These are phyloP conservation scores for Stachybotrys elegans DNA, from an alignment of 2,329 filamentous ascomycete species.

Conservation along the genomic window DNA sequence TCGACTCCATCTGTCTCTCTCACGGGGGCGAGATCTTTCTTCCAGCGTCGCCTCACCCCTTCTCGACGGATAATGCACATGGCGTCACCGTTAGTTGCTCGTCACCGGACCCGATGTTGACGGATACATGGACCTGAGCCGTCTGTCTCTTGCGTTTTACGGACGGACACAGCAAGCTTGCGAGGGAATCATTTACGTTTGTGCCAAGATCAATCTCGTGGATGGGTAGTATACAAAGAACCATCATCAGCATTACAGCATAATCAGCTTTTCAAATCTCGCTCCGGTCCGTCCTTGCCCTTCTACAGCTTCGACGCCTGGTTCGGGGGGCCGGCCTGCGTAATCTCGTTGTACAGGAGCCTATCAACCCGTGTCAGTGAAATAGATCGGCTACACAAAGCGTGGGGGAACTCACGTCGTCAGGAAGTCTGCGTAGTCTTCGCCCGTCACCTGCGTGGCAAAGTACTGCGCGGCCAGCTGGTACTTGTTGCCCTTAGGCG, in stretches of 20 bases:
- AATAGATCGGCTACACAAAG: neutral
- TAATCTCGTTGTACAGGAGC: conserved; percentile 84
- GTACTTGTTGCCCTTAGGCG: conserved; percentile 85
- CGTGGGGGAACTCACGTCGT: conserved; percentile 59
- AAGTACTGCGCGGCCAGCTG: conserved; percentile 90
- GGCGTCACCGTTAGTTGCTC: no score
- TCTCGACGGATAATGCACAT: no score
- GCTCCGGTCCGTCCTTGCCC: no score
- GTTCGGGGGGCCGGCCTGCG: conserved; percentile 58
- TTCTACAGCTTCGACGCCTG: conserved; percentile 61
- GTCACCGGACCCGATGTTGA: no score
- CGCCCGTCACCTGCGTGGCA: conserved; percentile 84
- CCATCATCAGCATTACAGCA: neutral
- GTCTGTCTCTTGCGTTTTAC: no score
- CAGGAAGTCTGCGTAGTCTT: conserved; percentile 96
- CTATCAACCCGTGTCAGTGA: conserved; percentile 36
- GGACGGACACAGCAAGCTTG: no score
- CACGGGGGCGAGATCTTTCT: no score
- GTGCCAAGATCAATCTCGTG: neutral
- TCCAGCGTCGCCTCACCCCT: no score
- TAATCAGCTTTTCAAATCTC: neutral
- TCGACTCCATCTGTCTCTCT: no score
- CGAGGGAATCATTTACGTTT: no score
- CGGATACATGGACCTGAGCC: no score
- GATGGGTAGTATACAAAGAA: neutral